Evolutionary conservation across 1,284 basidiomycete genomes (phyloP).

Genomic region (Malassezia dermatis): DNA sequence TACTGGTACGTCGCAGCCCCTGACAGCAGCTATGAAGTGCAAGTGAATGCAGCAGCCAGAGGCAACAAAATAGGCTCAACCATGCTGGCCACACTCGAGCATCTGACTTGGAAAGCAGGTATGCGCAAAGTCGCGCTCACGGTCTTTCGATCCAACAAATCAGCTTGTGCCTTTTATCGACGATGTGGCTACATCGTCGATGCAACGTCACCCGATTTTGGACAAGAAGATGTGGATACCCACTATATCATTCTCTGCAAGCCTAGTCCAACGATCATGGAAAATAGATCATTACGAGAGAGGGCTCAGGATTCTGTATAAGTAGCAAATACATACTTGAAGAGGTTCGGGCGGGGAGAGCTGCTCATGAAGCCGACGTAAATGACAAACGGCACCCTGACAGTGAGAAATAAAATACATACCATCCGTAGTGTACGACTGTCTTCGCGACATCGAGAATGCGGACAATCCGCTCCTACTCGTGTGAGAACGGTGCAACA

Average conservation of each 20-base stretch:
- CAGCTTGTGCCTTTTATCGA: slow-evolving; percentile 9
- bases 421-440: slow-evolving; percentile 42
- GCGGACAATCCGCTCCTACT: slow-evolving; percentile 41
- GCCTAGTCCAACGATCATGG: neutral
- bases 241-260: slow-evolving; percentile 15
- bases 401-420: slow-evolving; percentile 7
- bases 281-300: slow-evolving; percentile 6
- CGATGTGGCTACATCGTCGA: slow-evolving; percentile 5
- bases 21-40: slow-evolving; percentile 16
- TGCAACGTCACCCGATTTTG: slow-evolving; percentile 12
- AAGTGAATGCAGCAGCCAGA: neutral
- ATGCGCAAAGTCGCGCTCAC: slow-evolving; percentile 17
- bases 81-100: slow-evolving; percentile 8
- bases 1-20: slow-evolving; percentile 12
- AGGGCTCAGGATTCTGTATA: slow-evolving; percentile 14
- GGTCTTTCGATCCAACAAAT: slow-evolving; percentile 4
- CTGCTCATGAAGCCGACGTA: slow-evolving; percentile 44
- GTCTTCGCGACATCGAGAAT: slow-evolving; percentile 41
- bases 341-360: slow-evolving; percentile 40
- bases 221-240: neutral
- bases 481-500: neutral
- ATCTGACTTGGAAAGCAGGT: slow-evolving; percentile 1
- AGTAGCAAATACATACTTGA: slow-evolving; percentile 29
- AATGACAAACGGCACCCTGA: slow-evolving; percentile 44
- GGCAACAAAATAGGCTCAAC: neutral